phyloP scores from a whole-genome alignment of 805 yeast genomes.

The Wickerhamiella galacta region DNA sequence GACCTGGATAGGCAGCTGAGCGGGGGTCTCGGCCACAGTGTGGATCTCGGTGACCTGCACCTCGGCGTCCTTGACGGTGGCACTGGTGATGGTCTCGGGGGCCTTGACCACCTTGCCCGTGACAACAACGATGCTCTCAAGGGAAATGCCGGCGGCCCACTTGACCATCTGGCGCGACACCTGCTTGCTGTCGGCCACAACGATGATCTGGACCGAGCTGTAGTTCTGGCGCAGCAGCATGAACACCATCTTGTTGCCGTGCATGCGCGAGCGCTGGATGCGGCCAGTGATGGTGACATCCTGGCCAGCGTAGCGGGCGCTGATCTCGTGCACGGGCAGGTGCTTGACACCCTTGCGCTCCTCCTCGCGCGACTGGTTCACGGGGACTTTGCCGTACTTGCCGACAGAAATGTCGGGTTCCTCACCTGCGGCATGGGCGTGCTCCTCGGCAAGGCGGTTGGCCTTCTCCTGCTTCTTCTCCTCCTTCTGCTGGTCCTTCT shows the following conservation, averaged over 20 bases:
- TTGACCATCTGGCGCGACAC: constrained; percentile 92
- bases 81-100: constrained; percentile 72
- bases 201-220: constrained; percentile 64
- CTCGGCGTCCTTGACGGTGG: constrained; percentile 84
- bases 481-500: constrained; percentile 83
- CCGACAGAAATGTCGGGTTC: constrained; percentile 78
- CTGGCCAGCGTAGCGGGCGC: constrained; percentile 50
- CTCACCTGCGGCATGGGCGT: constrained; percentile 58
- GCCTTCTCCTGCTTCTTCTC: constrained; percentile 87
- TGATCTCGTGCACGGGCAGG: constrained; percentile 31
- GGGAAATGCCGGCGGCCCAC: constrained; percentile 74
- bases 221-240: constrained; percentile 84
- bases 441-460: constrained; percentile 70
- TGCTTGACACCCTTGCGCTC: constrained; percentile 52
- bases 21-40: constrained; percentile 76
- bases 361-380: constrained; percentile 48
- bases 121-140: constrained; percentile 85
- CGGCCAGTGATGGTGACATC: constrained; percentile 83
- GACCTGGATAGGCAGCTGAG: constrained; percentile 78
- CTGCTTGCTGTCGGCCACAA: constrained; percentile 53
- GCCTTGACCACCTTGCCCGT: constrained; percentile 73
- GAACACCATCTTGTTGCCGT: constrained; percentile 88
- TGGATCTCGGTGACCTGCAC: constrained; percentile 56
- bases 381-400: constrained; percentile 77
- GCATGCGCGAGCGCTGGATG: constrained; percentile 82